Percentiles rank a stretch among this genome's conserved stretches.
phyloP scores from a whole-genome alignment of 1,284 basidiomycete genomes.

The Malassezia globosa region DNA sequence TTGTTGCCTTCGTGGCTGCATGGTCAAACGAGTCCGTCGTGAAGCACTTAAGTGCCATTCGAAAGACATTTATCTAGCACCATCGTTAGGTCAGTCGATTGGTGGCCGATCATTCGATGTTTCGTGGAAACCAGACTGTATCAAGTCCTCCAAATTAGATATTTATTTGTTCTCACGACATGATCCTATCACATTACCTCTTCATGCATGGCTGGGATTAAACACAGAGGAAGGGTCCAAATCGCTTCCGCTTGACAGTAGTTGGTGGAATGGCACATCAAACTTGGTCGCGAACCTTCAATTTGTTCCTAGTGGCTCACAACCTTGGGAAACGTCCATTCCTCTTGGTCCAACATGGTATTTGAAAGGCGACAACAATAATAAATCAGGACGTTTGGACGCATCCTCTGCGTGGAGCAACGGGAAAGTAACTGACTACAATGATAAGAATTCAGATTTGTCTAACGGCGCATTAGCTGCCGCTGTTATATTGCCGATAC shows the following conservation, averaged over 20 bases:
- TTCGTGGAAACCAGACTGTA: constrained; percentile 23
- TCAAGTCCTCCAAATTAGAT: constrained; percentile 28
- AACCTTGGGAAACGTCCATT: constrained; percentile 43
- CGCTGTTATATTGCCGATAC: constrained; percentile 4
- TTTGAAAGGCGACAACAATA: background rate
- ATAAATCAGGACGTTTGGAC: background rate
- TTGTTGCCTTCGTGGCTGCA: too few species aligned
- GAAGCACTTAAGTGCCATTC: background rate
- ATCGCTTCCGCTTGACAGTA: constrained; percentile 29
- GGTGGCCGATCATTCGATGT: background rate
- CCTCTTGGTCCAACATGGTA: constrained; percentile 37
- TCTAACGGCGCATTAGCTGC: constrained; percentile 10
- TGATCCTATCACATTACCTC: constrained; percentile 26
- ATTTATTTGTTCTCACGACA: constrained; percentile 40
- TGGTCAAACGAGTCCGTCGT: constrained; percentile 2
- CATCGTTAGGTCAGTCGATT: background rate
- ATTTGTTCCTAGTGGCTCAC: constrained; percentile 40
- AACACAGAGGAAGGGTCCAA: constrained; percentile 23
- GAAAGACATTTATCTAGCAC: constrained; percentile 9
- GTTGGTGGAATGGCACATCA: constrained; percentile 34
- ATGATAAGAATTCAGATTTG: background rate
- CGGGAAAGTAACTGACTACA: constrained; percentile 1
- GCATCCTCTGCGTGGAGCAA: background rate
- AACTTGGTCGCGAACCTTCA: constrained; percentile 35
- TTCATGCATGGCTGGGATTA: constrained; percentile 34